These are phyloP conservation scores for Cyclotella atomus DNA, from an alignment of 108 stramenopile genomes.

Conservation along the genomic window DNA sequence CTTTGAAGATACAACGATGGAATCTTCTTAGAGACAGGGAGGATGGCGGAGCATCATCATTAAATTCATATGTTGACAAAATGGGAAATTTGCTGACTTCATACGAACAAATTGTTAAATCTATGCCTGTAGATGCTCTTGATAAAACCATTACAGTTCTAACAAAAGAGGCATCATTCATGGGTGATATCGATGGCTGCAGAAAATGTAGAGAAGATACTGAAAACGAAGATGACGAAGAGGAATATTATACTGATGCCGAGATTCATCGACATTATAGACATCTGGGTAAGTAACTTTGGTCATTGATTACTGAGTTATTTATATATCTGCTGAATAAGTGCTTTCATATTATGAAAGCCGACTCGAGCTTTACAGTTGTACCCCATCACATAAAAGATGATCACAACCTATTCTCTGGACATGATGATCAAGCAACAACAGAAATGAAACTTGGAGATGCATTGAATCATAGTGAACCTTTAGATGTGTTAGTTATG, in stretches of 20 bases:
- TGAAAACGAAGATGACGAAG: neutral
- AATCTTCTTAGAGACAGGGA: neutral
- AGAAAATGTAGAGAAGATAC: neutral
- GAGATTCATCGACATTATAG: neutral
- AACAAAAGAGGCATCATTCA: neutral
- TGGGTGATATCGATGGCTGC: neutral
- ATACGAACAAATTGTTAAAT: neutral
- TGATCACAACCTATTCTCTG: neutral
- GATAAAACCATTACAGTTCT: neutral
- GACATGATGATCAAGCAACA: neutral
- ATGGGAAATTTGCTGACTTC: neutral
- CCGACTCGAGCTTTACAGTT: neutral
- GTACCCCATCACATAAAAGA: neutral
- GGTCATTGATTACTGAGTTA: neutral
- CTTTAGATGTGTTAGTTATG: neutral
- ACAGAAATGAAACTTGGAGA: neutral
- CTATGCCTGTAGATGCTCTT: neutral
- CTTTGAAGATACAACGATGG: neutral
- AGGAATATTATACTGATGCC: neutral
- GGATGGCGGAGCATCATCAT: neutral
- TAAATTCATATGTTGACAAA: neutral
- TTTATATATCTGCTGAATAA: neutral
- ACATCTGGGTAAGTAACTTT: neutral
- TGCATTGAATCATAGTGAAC: neutral
- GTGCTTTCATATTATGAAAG: neutral